Evolutionary conservation across 257 asterid genomes (phyloP).

Genomic region (Ehretia macrophylla): DNA sequence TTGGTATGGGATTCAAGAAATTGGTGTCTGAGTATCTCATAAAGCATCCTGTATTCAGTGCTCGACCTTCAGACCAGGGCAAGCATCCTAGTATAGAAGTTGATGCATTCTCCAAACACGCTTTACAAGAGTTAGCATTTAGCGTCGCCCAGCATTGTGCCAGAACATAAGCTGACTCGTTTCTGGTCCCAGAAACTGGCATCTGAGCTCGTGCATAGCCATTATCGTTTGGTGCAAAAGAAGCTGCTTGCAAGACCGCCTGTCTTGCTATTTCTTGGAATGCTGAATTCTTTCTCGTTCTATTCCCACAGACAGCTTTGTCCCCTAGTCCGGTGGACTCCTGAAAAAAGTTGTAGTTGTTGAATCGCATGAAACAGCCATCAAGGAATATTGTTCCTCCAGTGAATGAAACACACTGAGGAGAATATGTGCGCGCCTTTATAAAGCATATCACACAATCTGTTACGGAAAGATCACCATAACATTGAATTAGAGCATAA

Average conservation of each 20-base stretch:
- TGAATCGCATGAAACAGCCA: slow-evolving; percentile 19
- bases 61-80: slow-evolving; percentile 63
- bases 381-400: slow-evolving; percentile 22
- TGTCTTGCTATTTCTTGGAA: slow-evolving; percentile 10
- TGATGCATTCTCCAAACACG: slow-evolving; percentile 57
- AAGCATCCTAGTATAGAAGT: slow-evolving; percentile 40
- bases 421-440: slow-evolving; percentile 8
- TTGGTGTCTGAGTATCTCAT: slow-evolving; percentile 57
- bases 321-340: slow-evolving; percentile 19
- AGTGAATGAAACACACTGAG: slow-evolving; percentile 1
- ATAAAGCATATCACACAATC: slow-evolving; percentile 15
- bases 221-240: slow-evolving; percentile 3
- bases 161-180: slow-evolving; percentile 37
- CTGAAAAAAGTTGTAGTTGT: slow-evolving; percentile 11
- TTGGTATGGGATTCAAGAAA: slow-evolving; percentile 52
- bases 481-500: slow-evolving; percentile 21
- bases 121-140: slow-evolving; percentile 32
- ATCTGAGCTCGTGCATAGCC: slow-evolving; percentile 11
- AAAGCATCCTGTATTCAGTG: slow-evolving; percentile 64
- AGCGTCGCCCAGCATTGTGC: slow-evolving; percentile 67
- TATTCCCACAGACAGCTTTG: slow-evolving; percentile 16
- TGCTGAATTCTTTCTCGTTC: slow-evolving; percentile 11
- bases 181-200: not conserved
- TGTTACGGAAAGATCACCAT: slow-evolving; percentile 21
- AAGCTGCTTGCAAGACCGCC: slow-evolving; percentile 9